Evolutionary conservation across 495 filamentous ascomycete species (phyloP), one percentile per base, ranked within the genome.

Genomic region (Aspergillus bertholletiae): DNA sequence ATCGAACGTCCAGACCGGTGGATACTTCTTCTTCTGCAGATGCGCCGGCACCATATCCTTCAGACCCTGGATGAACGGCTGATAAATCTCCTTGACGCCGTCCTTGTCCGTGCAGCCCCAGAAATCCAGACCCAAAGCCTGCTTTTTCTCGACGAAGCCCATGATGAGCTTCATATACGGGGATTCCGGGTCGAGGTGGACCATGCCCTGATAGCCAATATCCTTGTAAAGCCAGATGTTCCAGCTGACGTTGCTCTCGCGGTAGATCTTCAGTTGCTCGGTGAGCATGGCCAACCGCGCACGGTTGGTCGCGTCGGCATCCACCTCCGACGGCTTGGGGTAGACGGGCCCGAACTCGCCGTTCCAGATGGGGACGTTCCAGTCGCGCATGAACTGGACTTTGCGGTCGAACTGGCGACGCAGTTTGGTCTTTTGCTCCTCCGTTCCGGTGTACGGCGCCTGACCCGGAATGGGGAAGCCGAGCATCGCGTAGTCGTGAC

Each of bases 401-500:
- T 28, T 28, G 5, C 27, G 27, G 27, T 28, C 27, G 27, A 28
- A 28, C 27, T 28, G 27, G 27, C 27, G 27, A 5, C 27, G 56
- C 1, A 84, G 63, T 7, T 57, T 64, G 9, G 64, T 60, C 18
- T 77, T 76, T 57, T 83, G 77, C 34, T 67, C 70, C 1, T 56
- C 51, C 1, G 70, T 75, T 9, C 77, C 79, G 1, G 53, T 61
- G 55, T 80, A 84, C 5, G 27, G 27, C 13, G 37, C 59, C 39
- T 78, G 65, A 11, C 70, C 61, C 5, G 61, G 59, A 13, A 27
- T 17, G 7, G 80, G 80, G 58, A 84, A 81, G 3, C 80, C 80
- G 60, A 74, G 41, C 27, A 21, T 53, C 5, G 67, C 65, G 61
- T 84, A 84, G 62, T 83, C 80, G 58, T 84, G 81, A 22, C 74